Conservation (phyloP, 2,329 filamentous ascomycete species). For the Fusarium papillatum region DNA sequence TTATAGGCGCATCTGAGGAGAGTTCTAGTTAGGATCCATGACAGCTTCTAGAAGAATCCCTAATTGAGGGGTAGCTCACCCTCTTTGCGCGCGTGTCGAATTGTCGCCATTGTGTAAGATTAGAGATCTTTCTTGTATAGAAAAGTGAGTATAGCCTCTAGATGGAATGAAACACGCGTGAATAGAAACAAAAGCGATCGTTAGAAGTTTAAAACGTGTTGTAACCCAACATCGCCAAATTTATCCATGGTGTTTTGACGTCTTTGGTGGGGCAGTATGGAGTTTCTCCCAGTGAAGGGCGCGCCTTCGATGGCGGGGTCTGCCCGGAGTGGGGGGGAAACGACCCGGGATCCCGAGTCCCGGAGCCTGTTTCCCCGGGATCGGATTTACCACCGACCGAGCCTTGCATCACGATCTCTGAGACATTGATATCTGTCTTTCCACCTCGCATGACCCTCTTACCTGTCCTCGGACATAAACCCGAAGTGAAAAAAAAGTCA, state of each 20-base stretch:
- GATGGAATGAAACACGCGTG: not conserved
- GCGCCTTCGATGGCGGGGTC: slow-evolving; percentile 14
- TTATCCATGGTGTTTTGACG: slow-evolving; percentile 10
- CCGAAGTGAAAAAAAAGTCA: not conserved
- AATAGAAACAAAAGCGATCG: not conserved
- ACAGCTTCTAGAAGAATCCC: not conserved
- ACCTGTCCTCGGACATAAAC: not conserved
- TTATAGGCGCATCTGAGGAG: slow-evolving; percentile 80
- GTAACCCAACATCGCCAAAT: not conserved
- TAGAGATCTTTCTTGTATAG: slow-evolving; percentile 3
- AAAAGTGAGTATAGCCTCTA: slow-evolving; percentile 5
- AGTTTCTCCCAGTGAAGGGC: slow-evolving; percentile 31
- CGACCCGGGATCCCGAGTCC: not conserved
- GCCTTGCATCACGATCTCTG: not conserved
- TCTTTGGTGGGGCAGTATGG: slow-evolving; percentile 29
- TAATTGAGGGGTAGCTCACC: slow-evolving; percentile 27
- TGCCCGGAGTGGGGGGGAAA: slow-evolving; percentile 14
- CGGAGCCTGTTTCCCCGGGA: not conserved
- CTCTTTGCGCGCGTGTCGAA: slow-evolving; percentile 43
- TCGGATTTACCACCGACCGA: not conserved
- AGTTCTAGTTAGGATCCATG: slow-evolving; percentile 23
- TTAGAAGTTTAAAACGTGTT: not conserved
- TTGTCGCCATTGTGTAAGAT: slow-evolving; percentile 38
- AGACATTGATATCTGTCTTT: not conserved
- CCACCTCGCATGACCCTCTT: not conserved